Base-by-base conservation (phyloP, 139 green algal genomes). In the Coelastrella sp. region DNA sequence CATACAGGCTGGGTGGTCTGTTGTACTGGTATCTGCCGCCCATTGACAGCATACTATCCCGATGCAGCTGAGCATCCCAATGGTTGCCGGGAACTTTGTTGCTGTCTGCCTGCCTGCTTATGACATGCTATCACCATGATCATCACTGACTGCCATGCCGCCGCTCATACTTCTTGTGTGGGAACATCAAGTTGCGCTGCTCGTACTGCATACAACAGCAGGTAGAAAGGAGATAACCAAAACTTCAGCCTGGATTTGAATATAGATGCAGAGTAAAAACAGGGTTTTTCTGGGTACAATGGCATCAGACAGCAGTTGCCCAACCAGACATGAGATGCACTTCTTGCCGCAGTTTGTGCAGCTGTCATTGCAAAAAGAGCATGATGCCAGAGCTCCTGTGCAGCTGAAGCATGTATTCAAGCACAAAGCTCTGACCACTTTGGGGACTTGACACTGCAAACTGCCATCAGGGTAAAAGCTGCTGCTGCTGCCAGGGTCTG, bases 131-230 rank as follows among this genome's bases (percentile, higher is more conserved):
- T 49, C 35, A 49, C 35, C 35, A 49, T 49, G 35, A 49, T 49
- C 1, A 49, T 87, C 63, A 87, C 65, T 87, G 56, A 49, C 68
- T 84, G 35, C 78, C 65, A 19, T 87, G 60, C 27, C 82, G 82
- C 19, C 82, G 63, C 27, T 59, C 24, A 56, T 79, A 87, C 65
- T 63, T 61, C 27, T 49, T 78, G 82, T 87, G 82, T 27, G 82
- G 82, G 63, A 66, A 87, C 82, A 87, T 87, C 82, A 65, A 79
- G 63, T 87, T 87, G 15, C 82, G 63, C 65, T 87, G 82, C 82
- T 87, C 82, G 25, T 87, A 87, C 82, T 87, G 82, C 82, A 85
- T 4, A 82, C 6, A 14, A 82, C 24, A 57, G 25, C 27, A 82
- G 75, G 35, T 3, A 49, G n/a, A 58, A 24, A 14, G 24, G 25